Evolutionary conservation across 768 basidiomycete species (phyloP).

Genomic region (Termitomyces sp.): DNA sequence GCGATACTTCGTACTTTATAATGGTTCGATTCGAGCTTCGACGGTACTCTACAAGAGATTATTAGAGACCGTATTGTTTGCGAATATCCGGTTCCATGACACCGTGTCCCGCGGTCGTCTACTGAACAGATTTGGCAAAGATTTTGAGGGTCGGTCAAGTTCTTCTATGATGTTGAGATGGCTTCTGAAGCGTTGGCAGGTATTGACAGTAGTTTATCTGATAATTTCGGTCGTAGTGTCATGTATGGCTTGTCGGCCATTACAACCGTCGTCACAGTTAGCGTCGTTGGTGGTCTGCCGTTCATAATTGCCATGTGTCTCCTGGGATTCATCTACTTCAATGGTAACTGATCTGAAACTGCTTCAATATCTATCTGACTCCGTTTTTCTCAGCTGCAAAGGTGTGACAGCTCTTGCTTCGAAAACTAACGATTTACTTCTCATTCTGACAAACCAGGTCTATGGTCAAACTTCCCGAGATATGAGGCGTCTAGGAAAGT

Average conservation of each 20-base stretch:
- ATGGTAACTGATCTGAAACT: conserved; percentile 36
- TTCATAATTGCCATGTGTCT: conserved; percentile 59
- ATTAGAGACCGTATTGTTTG: conserved; percentile 77
- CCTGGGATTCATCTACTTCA: conserved; percentile 63
- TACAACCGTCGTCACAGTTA: conserved; percentile 71
- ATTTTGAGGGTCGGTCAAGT: conserved; percentile 62
- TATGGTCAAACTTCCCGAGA: conserved; percentile 81
- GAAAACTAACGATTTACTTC: neutral
- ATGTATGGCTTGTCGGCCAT: conserved; percentile 63
- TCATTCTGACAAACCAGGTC: conserved; percentile 18
- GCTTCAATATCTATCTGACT: neutral
- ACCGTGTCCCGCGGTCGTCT: conserved; percentile 82
- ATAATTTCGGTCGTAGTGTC: conserved; percentile 79
- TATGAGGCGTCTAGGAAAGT: conserved; percentile 69
- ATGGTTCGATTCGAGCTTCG: conserved; percentile 80
- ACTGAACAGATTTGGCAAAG: conserved; percentile 84
- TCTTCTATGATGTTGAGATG: neutral
- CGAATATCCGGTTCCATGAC: conserved; percentile 90
- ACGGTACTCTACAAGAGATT: conserved; percentile 69
- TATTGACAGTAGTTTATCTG: conserved; percentile 76
- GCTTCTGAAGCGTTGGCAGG: conserved; percentile 31
- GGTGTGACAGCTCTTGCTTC: conserved; percentile 15
- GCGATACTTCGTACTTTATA: conserved; percentile 71
- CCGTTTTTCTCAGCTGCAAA: conserved; percentile 24
- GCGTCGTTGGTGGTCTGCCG: conserved; percentile 70